phyloP scores from a whole-genome alignment of 2,329 filamentous ascomycete species.

The Hyphodiscus sp. region DNA sequence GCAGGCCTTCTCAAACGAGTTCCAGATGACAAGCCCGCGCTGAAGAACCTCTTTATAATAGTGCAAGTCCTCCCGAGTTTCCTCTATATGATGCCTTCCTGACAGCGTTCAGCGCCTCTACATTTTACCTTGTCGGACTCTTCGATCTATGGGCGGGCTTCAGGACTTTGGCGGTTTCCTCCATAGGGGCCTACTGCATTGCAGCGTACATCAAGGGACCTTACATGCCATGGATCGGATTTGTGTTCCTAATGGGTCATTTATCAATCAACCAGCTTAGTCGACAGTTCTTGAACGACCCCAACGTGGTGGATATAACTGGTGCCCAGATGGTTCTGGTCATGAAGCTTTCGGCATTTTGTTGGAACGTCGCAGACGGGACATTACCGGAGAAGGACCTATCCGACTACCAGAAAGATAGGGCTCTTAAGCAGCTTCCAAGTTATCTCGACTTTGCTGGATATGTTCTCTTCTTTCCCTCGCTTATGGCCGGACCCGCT shows the following conservation, averaged over 20 bases:
- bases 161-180: slow-evolving; percentile 71
- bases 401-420: slow-evolving; percentile 80
- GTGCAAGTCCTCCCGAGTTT: slow-evolving; percentile 41
- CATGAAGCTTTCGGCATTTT: slow-evolving; percentile 96
- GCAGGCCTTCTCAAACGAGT: slow-evolving; percentile 84
- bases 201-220: slow-evolving; percentile 77
- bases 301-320: slow-evolving; percentile 75
- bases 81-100: slow-evolving; percentile 8
- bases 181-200: slow-evolving; percentile 74
- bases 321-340: slow-evolving; percentile 96
- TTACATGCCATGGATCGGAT: slow-evolving; percentile 96
- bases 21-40: slow-evolving; percentile 73
- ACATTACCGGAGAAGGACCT: slow-evolving; percentile 70
- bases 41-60: slow-evolving; percentile 86
- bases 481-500: slow-evolving; percentile 80
- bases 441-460: slow-evolving; percentile 73
- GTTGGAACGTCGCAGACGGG: slow-evolving; percentile 96
- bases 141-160: slow-evolving; percentile 89
- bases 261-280: slow-evolving; percentile 86
- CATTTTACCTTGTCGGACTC: slow-evolving; percentile 90
- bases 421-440: slow-evolving; percentile 70
- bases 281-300: slow-evolving; percentile 64
- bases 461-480: slow-evolving; percentile 94
- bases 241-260: slow-evolving; percentile 90
- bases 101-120: slow-evolving; percentile 50